Evolutionary conservation across 2,329 filamentous ascomycete genomes (phyloP), one percentile per base, ranked within the genome.

Genomic region (Penicillium rolfsii): DNA sequence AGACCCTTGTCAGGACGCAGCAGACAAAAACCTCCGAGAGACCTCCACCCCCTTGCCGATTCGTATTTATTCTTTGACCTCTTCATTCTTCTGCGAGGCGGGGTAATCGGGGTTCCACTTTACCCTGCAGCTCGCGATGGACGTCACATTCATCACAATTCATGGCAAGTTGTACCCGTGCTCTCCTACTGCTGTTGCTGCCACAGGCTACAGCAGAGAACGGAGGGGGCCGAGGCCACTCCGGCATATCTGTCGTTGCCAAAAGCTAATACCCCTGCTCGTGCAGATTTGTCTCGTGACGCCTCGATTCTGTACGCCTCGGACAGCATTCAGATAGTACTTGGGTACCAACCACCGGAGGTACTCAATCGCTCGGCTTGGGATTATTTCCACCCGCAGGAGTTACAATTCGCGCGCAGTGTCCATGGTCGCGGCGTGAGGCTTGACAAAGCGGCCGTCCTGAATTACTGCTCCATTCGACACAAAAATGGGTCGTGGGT

Each of bases 91-190:
- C 19, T 48, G n/a, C 33, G 11, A 19, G 24, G 49, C 45, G 50
- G 59, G 57, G 50, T 60, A 55, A 40, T 43, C 54, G 40, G 48
- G 62, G 63, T 64, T 53, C 63, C 66, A 60, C 61, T 68, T 38
- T 62, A 60, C 60, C 50, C 16, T 65, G 61, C 58, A 60, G 61
- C 55, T 48, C 30, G 40, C n/a, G 40, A 91, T 91, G 90, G 90
- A 93, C 78, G 90, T 90, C 68, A 95, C 91, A 35, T 96, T 96
- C 79, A 95, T 96, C 80, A 93, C 91, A 68, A 95, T 96, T 73
- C 91, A 95, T 74, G 91, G 91, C 91, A 79, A 80, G 87, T 82
- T 60, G 41, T 52, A 49, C 38, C 64, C 58, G 36, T 59, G 60
- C 52, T 16, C 57, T 64, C 50, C 49, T 40, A 19, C 22, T 16